phyloP scores from a whole-genome alignment of 352 stramenopile species.

The Peronospora farinosa region DNA sequence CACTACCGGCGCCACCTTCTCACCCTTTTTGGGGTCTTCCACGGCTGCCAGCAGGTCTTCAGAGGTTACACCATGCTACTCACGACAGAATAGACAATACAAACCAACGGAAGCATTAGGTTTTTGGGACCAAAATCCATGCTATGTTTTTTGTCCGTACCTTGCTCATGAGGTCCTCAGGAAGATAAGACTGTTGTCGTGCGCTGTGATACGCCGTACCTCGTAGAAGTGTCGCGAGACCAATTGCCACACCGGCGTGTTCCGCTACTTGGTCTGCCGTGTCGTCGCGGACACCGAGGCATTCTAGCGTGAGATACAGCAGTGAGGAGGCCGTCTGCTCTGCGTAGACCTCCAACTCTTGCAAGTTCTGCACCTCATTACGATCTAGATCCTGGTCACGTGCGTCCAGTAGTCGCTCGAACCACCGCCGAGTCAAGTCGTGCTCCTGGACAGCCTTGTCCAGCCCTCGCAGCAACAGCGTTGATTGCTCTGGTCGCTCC shows the following conservation, averaged over 20 bases:
- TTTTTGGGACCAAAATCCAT: slow-evolving; percentile 14
- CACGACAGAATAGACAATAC: slow-evolving; percentile 9
- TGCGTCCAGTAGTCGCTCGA: slow-evolving; percentile 87
- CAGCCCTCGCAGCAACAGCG: slow-evolving; percentile 66
- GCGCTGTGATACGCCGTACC: slow-evolving; percentile 62
- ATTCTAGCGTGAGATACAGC: slow-evolving; percentile 87
- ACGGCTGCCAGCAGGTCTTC: slow-evolving; percentile 55
- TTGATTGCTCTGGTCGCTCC: slow-evolving; percentile 36
- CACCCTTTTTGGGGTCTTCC: slow-evolving; percentile 52
- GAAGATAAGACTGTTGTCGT: slow-evolving; percentile 73
- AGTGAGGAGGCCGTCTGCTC: slow-evolving; percentile 87
- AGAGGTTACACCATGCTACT: slow-evolving; percentile 41
- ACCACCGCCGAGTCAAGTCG: slow-evolving; percentile 84
- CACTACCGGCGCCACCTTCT: slow-evolving; percentile 72
- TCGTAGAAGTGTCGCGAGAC: slow-evolving; percentile 78
- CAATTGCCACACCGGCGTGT: slow-evolving; percentile 82
- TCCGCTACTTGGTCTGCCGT: slow-evolving; percentile 68
- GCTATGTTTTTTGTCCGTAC: slow-evolving; percentile 21
- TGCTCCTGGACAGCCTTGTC: slow-evolving; percentile 57
- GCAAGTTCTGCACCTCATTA: slow-evolving; percentile 60
- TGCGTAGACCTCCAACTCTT: slow-evolving; percentile 78
- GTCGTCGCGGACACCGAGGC: slow-evolving; percentile 67
- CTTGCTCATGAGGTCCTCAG: slow-evolving; percentile 73
- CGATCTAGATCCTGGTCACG: slow-evolving; percentile 82
- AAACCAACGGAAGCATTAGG: slow-evolving; percentile 22